Evolutionary conservation across 345 rosid genomes (phyloP).

Genomic region (Draba incana): DNA sequence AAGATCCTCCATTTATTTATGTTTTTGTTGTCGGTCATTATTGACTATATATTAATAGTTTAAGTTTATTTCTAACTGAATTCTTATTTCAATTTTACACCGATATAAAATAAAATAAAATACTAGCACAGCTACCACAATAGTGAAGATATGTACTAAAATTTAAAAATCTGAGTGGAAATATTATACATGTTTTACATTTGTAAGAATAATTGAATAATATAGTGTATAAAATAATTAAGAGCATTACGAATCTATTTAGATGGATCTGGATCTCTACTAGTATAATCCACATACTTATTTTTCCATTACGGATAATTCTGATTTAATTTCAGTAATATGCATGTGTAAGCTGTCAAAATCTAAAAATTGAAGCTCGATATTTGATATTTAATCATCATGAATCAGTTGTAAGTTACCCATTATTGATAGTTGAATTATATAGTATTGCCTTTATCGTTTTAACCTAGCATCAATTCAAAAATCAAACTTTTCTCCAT

Average conservation of each 20-base stretch:
- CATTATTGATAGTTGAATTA: constrained; percentile 1
- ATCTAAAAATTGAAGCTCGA: too few species aligned
- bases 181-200: constrained; percentile 5
- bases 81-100: background rate
- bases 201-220: background rate
- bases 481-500: background rate
- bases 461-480: background rate
- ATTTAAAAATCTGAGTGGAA: background rate
- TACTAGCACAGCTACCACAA: background rate
- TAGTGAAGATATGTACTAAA: background rate
- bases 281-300: background rate
- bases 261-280: constrained; percentile 5
- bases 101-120: too few species aligned
- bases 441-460: background rate
- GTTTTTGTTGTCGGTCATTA: constrained; percentile 17
- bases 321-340: background rate
- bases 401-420: background rate
- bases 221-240: background rate
- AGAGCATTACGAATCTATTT: background rate
- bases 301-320: too few species aligned
- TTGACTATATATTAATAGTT: constrained; percentile 4
- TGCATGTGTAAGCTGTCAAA: background rate
- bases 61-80: background rate
- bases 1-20: constrained; percentile 24
- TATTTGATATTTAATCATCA: background rate